Base-by-base conservation (phyloP, 2,329 filamentous ascomycete species). In the Diaporthe helianthi region DNA sequence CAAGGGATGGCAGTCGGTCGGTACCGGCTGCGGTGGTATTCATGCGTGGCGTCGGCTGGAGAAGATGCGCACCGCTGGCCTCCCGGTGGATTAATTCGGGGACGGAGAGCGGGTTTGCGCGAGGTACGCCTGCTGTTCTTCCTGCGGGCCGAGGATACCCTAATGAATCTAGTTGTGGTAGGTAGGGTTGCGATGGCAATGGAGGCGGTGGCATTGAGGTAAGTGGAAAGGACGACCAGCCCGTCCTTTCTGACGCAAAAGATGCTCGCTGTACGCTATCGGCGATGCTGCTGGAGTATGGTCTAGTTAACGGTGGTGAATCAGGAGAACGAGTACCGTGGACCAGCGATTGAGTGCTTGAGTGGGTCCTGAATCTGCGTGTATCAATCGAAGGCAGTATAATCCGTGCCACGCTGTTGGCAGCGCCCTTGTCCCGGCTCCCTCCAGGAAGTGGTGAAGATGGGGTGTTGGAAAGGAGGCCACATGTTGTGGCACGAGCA, bases 71-170 rank as follows among this genome's bases (percentile, higher is more conserved):
- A 13, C 29, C 44, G 1, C 5, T 24, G 19, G 44, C 19, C 10
- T 63, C 58, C 44, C 58, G 58, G 44, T 63, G 58, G 13, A 63
- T 63, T n/a, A 63, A 31, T 15, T 63, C 58, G 29, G 58, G 49
- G 1, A 63, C 58, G 1, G 58, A 63, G 13, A 63, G 58, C 1
- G 44, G 58, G 13, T 31, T 49, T 7, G 29, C 15, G 17, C 58
- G 58, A 19, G 58, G 41, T 13, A 36, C 5, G 13, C 26, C 58
- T 36, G 44, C n/a, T 22, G 58, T 13, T 19, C 44, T 63, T n/a
- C 49, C 44, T 31, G 15, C 19, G 4, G 8, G 5, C 13, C 58
- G 44, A 33, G 44, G 29, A 1, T 49, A 31, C n/a, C n/a, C n/a
- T n/a, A n/a, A n/a, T 7, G 29, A 19, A 3, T 63, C 58, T 22